Conservation (phyloP, 1,284 basidiomycete species). For the Singerocomus inundabilis region DNA sequence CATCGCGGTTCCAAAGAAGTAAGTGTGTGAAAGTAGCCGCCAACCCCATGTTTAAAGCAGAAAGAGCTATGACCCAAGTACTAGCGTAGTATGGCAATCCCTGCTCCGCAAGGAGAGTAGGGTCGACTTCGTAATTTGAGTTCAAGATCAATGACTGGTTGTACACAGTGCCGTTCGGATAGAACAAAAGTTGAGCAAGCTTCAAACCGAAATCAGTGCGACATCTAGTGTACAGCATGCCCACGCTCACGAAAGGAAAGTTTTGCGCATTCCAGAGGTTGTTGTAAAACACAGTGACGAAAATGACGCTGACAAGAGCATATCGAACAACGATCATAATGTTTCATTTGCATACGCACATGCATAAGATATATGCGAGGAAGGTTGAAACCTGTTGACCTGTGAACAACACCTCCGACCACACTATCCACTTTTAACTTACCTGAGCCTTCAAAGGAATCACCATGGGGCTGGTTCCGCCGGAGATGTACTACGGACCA, state of each 20-base stretch:
- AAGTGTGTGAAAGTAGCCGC: slow-evolving; percentile 52
- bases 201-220: slow-evolving; percentile 1
- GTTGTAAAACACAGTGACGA: slow-evolving; percentile 41
- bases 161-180: slow-evolving; percentile 47
- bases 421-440: neutral
- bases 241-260: slow-evolving; percentile 46
- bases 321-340: slow-evolving; percentile 1
- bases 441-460: slow-evolving; percentile 46
- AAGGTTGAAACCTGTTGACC: slow-evolving; percentile 38
- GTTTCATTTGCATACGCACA: slow-evolving; percentile 31
- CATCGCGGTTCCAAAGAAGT: slow-evolving; percentile 49
- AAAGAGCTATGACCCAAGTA: slow-evolving; percentile 41
- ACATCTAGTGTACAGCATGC: neutral
- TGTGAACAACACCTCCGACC: neutral
- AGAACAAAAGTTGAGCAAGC: slow-evolving; percentile 53
- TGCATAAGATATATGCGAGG: slow-evolving; percentile 46
- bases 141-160: slow-evolving; percentile 49
- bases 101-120: slow-evolving; percentile 41
- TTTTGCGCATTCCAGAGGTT: slow-evolving; percentile 48
- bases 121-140: slow-evolving; percentile 47
- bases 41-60: slow-evolving; percentile 35
- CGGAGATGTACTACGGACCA: slow-evolving; percentile 43
- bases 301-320: slow-evolving; percentile 36
- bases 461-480: slow-evolving; percentile 40
- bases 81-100: slow-evolving; percentile 38